Base-by-base conservation (phyloP, 768 basidiomycete genomes). In the Tricholoma matsutake region DNA sequence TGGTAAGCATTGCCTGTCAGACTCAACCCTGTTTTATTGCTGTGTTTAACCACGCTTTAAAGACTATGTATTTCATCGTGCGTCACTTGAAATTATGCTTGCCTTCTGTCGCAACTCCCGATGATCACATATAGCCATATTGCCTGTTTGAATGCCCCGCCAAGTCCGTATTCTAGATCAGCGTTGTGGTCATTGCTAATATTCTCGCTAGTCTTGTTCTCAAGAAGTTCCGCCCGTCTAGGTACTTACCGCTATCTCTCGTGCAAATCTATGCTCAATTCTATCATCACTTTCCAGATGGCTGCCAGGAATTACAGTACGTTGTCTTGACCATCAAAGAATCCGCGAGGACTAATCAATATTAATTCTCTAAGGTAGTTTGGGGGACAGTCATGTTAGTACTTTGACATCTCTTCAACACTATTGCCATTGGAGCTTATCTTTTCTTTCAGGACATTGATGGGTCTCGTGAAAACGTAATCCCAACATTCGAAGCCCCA, bases 31-130 rank as follows among this genome's bases (percentile, higher is more conserved):
- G 29, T 2, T 28, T 49, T 28, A 32, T 53, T 34, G 22, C 5
- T 41, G 45, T 41, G 45, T 11, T 43, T 37, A 16, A 28, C 29
- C n/a, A 58, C 29, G 6, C 18, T 20, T 57, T 29, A 49, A 56
- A 89, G 87, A 88, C 86, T 0, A 85, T 86, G 83, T 90, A 81
- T 66, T 89, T 88, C 68, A 81, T 90, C 43, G 87, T 88, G 66
- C 58, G 85, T 72, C 1, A 11, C 16, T 16, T 28, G 35, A 22
- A 56, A 37, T 20, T 6, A 25, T 25, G 25, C 29, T 16, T 16
- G 22, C 3, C 22, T 14, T 58, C 18, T 20, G 16, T 56, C 57
- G 34, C 56, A 25, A 9, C 47, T 56, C 32, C 14, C 39, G 22
- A 49, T 28, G 35, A 45, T 41, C n/a, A 62, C 18, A 55, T 58